phyloP scores from a whole-genome alignment of 495 filamentous ascomycete genomes.

The Articulospora tetracladia region DNA sequence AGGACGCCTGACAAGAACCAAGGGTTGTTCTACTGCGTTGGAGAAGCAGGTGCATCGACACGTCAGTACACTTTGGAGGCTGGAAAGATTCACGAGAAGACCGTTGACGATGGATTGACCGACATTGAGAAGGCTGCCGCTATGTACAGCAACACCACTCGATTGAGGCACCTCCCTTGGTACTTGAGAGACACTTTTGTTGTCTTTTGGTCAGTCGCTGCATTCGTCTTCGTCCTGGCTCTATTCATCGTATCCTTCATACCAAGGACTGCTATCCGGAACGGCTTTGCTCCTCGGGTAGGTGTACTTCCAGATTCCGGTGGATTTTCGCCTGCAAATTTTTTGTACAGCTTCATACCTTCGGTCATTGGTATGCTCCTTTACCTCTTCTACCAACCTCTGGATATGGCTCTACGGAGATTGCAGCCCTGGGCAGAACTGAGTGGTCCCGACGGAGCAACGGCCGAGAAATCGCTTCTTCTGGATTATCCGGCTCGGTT shows the following conservation, averaged over 20 bases:
- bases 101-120: slow-evolving; percentile 3
- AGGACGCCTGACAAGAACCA: slow-evolving; percentile 19
- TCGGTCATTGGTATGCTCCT: slow-evolving; percentile 68
- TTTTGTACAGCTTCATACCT: slow-evolving; percentile 83
- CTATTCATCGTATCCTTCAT: slow-evolving; percentile 77
- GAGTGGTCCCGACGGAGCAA: slow-evolving; percentile 50
- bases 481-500: slow-evolving; percentile 64
- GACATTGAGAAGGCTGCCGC: slow-evolving; percentile 27
- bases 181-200: slow-evolving; percentile 63
- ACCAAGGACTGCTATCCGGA: slow-evolving; percentile 51
- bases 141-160: slow-evolving; percentile 42
- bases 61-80: slow-evolving; percentile 44
- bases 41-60: slow-evolving; percentile 53
- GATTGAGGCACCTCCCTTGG: slow-evolving; percentile 74
- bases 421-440: slow-evolving; percentile 73
- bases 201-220: slow-evolving; percentile 57
- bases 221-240: slow-evolving; percentile 63
- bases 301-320: slow-evolving; percentile 51
- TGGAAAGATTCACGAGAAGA: slow-evolving; percentile 40
- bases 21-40: slow-evolving; percentile 58
- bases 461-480: slow-evolving; percentile 65
- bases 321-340: slow-evolving; percentile 82
- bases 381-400: slow-evolving; percentile 72
- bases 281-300: slow-evolving; percentile 68
- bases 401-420: slow-evolving; percentile 72